Base-by-base conservation (phyloP, 257 asterid genomes). In the Fraxinus anomala region DNA sequence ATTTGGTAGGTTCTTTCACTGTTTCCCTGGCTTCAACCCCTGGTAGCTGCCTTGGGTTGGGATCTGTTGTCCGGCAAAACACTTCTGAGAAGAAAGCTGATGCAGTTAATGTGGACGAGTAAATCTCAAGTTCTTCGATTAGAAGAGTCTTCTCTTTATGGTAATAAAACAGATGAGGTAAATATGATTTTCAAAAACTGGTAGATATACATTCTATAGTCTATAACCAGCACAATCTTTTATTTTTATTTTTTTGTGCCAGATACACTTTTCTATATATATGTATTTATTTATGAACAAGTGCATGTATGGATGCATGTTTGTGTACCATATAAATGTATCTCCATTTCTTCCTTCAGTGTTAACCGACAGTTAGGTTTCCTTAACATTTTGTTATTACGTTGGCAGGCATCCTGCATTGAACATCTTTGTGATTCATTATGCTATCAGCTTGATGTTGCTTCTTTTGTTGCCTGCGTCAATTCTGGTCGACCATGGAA, bases 31-130 rank as follows among this genome's bases (percentile, higher is more conserved):
- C 97, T 95, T 84, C 99, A 91, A 83, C 99, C 99, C 79, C 89
- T 95, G 82, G 93, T 91, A 74, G 96, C 99, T 73, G 97, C 89
- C 77, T 88, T 95, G 90, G 98, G 99, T 73, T 95, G 99, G 99
- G 99, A 95, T 87, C 89, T 95, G 76, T 88, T 95, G 82, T 92
- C 97, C 80, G 96, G 98, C 26, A 95, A 89, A 86, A 91, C 98
- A 16, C 83, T 83, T 76, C 72, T 88, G 81, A 93, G 98, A 81
- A 90, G 96, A 85, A 89, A 87, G 81, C 81, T 95, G 76, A 89
- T 95, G 98, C 96, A 93, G 85, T 86, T 90, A 75, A 78, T 95
- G 70, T 95, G 99, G 99, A 92, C 95, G 51, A 91, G 93, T 84
- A 93, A 95, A 92, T 93, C 96, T 79, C 96, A 93, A 89, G 89